A percentile compares a stretch with the other conserved stretches of the same genome.
These are phyloP conservation scores for Ensete glaucum DNA, from an alignment of 176 grass and related monocot genomes.

Conservation along the genomic window DNA sequence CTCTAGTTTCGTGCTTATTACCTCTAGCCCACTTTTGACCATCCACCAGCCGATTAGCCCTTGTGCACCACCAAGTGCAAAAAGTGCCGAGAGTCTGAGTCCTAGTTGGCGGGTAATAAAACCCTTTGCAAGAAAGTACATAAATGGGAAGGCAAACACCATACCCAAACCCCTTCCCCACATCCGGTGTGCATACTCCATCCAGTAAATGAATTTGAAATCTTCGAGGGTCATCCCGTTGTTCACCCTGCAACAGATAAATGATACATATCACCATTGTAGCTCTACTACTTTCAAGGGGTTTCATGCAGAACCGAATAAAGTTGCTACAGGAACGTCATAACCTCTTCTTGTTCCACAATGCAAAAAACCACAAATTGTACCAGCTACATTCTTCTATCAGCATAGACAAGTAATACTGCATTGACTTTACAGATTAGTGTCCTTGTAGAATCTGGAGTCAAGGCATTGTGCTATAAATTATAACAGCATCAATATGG, in stretches of 20 bases:
- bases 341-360: not conserved
- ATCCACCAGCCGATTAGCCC: slow-evolving; percentile 98
- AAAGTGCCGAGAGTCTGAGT: slow-evolving; percentile 62
- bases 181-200: slow-evolving; percentile 98
- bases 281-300: not conserved
- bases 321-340: not conserved
- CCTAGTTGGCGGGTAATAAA: slow-evolving; percentile 89
- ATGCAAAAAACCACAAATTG: not conserved
- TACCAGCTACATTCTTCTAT: not conserved
- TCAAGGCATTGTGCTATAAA: not conserved
- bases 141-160: slow-evolving; percentile 69
- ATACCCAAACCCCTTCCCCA: slow-evolving; percentile 88
- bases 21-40: slow-evolving; percentile 98
- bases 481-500: not conserved
- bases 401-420: not conserved
- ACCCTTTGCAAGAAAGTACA: slow-evolving; percentile 82
- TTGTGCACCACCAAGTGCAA: slow-evolving; percentile 72
- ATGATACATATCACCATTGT: slow-evolving; percentile 17
- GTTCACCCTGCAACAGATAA: slow-evolving; percentile 50
- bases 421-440: not conserved
- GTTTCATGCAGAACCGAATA: not conserved
- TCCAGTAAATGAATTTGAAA: slow-evolving; percentile 99
- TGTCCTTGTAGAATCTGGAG: not conserved
- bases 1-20: slow-evolving; percentile 23
- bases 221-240: slow-evolving; percentile 78